phyloP scores from a whole-genome alignment of 495 filamentous ascomycete genomes.

The Terfezia claveryi region DNA sequence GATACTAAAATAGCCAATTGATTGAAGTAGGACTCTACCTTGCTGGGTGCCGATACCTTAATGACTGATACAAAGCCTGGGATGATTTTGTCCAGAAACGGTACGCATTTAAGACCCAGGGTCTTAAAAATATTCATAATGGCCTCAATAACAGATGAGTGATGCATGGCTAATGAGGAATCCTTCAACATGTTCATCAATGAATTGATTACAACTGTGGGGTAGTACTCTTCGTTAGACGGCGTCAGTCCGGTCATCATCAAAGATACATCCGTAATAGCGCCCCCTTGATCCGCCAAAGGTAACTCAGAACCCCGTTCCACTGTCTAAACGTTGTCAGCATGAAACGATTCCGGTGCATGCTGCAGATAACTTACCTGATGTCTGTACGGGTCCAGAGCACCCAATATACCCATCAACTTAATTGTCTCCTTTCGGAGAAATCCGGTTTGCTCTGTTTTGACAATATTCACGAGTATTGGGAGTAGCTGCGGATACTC shows the following conservation, averaged over 20 bases:
- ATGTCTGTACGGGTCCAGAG: slow-evolving; percentile 87
- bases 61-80: slow-evolving; percentile 83
- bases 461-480: slow-evolving; percentile 80
- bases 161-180: slow-evolving; percentile 63
- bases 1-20: slow-evolving; percentile 79
- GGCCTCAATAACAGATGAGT: slow-evolving; percentile 89
- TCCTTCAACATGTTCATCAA: slow-evolving; percentile 80
- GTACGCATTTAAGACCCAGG: slow-evolving; percentile 79
- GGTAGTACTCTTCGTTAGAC: slow-evolving; percentile 93
- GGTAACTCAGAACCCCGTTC: slow-evolving; percentile 15
- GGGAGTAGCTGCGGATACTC: slow-evolving; percentile 84
- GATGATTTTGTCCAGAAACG: slow-evolving; percentile 78
- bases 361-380: slow-evolving; percentile 35
- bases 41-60: slow-evolving; percentile 42
- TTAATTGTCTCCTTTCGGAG: slow-evolving; percentile 88
- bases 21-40: slow-evolving; percentile 88
- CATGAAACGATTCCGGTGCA: slow-evolving; percentile 18
- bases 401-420: slow-evolving; percentile 85
- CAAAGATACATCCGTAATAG: slow-evolving; percentile 76
- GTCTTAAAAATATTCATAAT: slow-evolving; percentile 98
- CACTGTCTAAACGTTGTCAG: slow-evolving; percentile 8
- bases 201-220: slow-evolving; percentile 91
- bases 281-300: slow-evolving; percentile 27
- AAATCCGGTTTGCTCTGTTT: slow-evolving; percentile 59
- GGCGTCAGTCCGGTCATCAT: slow-evolving; percentile 97